Evolutionary conservation across 2,329 filamentous ascomycete genomes (phyloP), one percentile per base, ranked within the genome.

Genomic region (Colletotrichum sidae): DNA sequence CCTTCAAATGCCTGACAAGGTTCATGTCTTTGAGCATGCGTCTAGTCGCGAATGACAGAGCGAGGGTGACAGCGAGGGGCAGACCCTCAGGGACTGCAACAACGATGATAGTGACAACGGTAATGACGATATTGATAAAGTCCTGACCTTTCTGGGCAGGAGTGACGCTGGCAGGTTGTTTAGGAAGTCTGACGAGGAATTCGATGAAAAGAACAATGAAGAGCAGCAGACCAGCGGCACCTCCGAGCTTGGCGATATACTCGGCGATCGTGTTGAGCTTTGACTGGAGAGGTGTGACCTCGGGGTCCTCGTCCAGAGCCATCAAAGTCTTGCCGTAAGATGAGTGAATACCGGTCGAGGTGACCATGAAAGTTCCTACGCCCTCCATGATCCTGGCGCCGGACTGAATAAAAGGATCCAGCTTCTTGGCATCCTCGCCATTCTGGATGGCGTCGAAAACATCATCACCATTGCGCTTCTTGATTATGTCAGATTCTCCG

Each of bases 191-290:
- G 52, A 89, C 92, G 9, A 96, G 82, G 74, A 97, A 97, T 72
- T 93, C 87, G 79, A 97, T 94, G 72, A 97, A 88, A 12, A 97
- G 84, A 50, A 96, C 91, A 51, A 95, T 84, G 79, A 97, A 97
- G 51, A 97, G 83, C 8, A 93, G 80, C 12, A 96, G 81, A 69
- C 91, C 93, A 53, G 93, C 92, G 55, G 84, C 88, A 75, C 92
- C 93, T 77, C 91, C 91, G 41, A 93, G 80, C 76, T 92, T 92
- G 63, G 91, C 91, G 74, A 93, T 93, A 79, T 91, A 92, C 69
- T 92, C 89, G 64, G 91, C 91, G 68, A 94, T 88, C 66, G 87
- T 83, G 72, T 91, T 92, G 56, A 94, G 83, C 78, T 93, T 94
- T 66, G 88, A 88, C 76, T 94, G 91, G 17, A 94, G 84, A 11